Evolutionary conservation across 202 grass and related monocot species (phyloP), one percentile per base, ranked within the genome.

Genomic region (Musa balbisiana): DNA sequence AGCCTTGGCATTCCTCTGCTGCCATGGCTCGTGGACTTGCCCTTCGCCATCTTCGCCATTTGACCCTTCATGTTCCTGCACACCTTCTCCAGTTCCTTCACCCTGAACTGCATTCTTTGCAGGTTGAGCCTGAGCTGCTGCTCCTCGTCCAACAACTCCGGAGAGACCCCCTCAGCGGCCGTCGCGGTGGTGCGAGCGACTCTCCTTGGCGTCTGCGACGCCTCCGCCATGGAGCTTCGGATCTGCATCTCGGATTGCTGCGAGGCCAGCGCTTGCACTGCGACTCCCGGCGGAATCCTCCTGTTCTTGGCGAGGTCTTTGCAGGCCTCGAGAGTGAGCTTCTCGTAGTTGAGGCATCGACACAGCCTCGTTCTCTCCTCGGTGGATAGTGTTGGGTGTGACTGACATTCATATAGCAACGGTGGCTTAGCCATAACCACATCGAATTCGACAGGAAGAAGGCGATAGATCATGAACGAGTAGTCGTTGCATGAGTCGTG

Each of bases 311-410:
- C 92, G n/a, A 96, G 80, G 68, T 96, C 85, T 64, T 90, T 96
- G 87, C 92, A 92, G 49, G 81, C 83, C 69, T 86, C 85, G 15
- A 96, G 79, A 0, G 87, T 96, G 26, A 96, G 83, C 75, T 96
- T 96, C 83, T 92, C 92, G 58, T 92, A 92, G 83, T 96, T 96
- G 26, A 92, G 80, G 83, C 89, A 96, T 25, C 85, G 86, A 81
- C 92, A 96, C 22, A 96, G 73, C 63, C 79, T 75, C 11, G 85
- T 83, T 21, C 87, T 75, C 43, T 96, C 92, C 58, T 96, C 92
- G 2, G 79, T 67, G 4, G 83, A 87, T 68, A 92, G 74, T 9
- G 63, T 73, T 52, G 79, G 75, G 80, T 89, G 92, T 27, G 89
- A 91, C 92, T 91, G 84, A 10, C 0, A 56, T 43, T 10, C 25